Evolutionary conservation across 768 basidiomycete species (phyloP).

Genomic region (Infundibulicybe gibba): DNA sequence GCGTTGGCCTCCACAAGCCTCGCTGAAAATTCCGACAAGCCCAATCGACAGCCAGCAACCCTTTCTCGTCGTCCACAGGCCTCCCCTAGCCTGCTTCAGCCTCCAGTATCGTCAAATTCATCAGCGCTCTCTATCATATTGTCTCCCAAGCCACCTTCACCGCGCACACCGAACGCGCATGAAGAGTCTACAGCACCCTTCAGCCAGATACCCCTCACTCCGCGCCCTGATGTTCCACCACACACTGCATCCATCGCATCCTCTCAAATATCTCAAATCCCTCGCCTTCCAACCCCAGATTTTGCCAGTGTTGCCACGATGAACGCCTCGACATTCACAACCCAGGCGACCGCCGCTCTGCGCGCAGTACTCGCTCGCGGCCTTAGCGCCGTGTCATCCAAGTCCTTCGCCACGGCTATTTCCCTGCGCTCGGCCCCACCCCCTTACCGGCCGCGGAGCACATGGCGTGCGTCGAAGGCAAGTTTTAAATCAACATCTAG

Average conservation of each 20-base stretch:
- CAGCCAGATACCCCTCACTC: constrained; percentile 10
- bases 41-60: no score
- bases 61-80: no score
- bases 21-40: no score
- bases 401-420: constrained; percentile 4
- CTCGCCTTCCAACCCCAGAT: constrained; percentile 15
- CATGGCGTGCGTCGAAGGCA: constrained; percentile 11
- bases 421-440: constrained; percentile 2
- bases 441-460: constrained; percentile 8
- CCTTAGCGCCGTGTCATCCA: constrained; percentile 13
- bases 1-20: no score
- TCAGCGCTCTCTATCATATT: no score
- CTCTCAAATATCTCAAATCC: constrained; percentile 4
- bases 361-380: constrained; percentile 12
- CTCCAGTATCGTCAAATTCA: no score
- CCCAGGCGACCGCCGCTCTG: constrained; percentile 3
- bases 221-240: constrained; percentile 9
- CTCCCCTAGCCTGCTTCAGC: no score
- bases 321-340: background rate
- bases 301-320: constrained; percentile 5
- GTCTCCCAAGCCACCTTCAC: no score
- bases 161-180: background rate
- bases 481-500: constrained; percentile 7
- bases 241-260: constrained; percentile 3
- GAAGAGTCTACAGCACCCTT: constrained; percentile 1